phyloP scores from a whole-genome alignment of 139 green algal species.

The Dunaliella primolecta region DNA sequence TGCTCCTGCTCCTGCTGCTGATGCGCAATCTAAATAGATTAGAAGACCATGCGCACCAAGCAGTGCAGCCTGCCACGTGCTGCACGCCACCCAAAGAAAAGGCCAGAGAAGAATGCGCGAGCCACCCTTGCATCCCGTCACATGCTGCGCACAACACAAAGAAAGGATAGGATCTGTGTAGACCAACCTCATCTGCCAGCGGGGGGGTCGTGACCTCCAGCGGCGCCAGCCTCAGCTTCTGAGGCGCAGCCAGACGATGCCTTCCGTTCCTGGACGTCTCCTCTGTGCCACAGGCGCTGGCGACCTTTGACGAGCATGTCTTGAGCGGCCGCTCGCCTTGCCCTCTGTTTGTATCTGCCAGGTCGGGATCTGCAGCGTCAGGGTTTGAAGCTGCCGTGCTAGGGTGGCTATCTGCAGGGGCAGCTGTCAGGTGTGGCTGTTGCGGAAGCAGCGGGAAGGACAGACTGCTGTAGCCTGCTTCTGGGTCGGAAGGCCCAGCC shows the following conservation, averaged over 20 bases:
- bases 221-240: not conserved
- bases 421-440: no score
- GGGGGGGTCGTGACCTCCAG: constrained; percentile 5
- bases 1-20: no score
- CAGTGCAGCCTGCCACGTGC: not conserved
- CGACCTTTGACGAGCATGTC: not conserved
- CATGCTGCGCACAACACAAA: not conserved
- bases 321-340: not conserved
- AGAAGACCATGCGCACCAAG: not conserved
- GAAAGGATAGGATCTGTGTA: not conserved
- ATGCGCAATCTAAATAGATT: no score
- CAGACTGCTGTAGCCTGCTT: no score
- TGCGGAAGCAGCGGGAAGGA: no score
- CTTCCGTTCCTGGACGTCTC: not conserved
- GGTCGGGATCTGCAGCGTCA: no score
- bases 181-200: constrained; percentile 17
- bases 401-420: no score
- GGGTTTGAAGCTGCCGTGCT: no score
- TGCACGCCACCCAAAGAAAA: not conserved
- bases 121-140: not conserved
- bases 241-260: not conserved
- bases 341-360: not conserved
- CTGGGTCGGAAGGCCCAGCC: no score
- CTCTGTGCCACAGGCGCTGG: no score
- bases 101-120: not conserved